Percentiles rank a stretch among this genome's conserved stretches.
Evolutionary conservation across 202 grass and related monocot species (phyloP).

Genomic region (Carex sylvatica): DNA sequence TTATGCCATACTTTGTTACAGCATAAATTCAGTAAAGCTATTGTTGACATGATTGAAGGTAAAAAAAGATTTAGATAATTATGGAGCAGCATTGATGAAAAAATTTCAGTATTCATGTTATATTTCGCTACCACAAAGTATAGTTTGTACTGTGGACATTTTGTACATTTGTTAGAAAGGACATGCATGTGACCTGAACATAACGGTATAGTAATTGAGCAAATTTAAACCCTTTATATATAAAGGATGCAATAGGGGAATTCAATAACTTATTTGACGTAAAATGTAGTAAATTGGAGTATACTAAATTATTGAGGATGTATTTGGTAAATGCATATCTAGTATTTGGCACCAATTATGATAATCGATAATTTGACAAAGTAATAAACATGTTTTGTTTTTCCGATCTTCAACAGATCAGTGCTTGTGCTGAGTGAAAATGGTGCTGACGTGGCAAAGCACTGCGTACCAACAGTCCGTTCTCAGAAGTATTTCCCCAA

Average conservation of each 20-base stretch:
- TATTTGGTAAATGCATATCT: not conserved
- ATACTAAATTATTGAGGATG: not conserved
- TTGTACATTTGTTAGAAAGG: not conserved
- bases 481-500: slow-evolving; percentile 49
- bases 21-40: too few relatives aligned
- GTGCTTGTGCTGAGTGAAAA: slow-evolving; percentile 57
- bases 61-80: too few relatives aligned
- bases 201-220: not conserved
- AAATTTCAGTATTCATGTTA: not conserved
- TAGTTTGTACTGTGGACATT: not conserved
- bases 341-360: not conserved
- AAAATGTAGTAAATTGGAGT: not conserved
- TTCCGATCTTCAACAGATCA: slow-evolving; percentile 22
- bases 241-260: not conserved
- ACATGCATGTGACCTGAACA: not conserved
- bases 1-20: not conserved
- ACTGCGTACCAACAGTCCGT: slow-evolving; percentile 58
- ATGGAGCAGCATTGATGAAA: not conserved
- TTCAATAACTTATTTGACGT: too few relatives aligned
- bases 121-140: not conserved
- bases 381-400: not conserved
- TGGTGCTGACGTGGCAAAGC: slow-evolving; percentile 56
- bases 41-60: too few relatives aligned
- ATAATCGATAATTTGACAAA: not conserved
- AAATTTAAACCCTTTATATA: not conserved